Percentiles rank a stretch among this genome's conserved stretches.
phyloP scores from a whole-genome alignment of 805 yeast genomes.

The Nakazawaea siamensis region DNA sequence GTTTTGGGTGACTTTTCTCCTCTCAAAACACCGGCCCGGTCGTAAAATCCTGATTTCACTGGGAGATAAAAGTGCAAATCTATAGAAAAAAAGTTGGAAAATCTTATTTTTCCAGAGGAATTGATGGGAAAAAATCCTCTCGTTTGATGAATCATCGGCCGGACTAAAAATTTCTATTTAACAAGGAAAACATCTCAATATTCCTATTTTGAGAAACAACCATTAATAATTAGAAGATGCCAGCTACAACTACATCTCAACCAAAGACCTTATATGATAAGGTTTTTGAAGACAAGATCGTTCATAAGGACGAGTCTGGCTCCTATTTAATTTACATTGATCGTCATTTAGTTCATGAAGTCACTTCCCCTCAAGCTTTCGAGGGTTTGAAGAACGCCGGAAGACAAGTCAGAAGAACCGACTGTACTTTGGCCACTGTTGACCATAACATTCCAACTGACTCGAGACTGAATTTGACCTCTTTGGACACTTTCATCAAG shows the following conservation, averaged over 20 bases:
- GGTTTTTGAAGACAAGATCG: conserved; percentile 91
- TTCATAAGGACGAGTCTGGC: conserved; percentile 81
- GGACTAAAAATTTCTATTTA: neutral
- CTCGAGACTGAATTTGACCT: conserved; percentile 70
- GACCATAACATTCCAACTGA: conserved; percentile 97
- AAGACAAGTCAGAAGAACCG: conserved; percentile 82
- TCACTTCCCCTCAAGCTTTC: conserved; percentile 98
- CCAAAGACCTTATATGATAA: conserved; percentile 89
- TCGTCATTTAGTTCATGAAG: conserved; percentile 97
- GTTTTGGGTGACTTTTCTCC: too few relatives aligned
- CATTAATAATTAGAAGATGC: conserved; percentile 17
- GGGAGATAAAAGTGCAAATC: too few relatives aligned
- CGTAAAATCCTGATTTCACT: conserved; percentile 1
- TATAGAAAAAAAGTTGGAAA: too few relatives aligned
- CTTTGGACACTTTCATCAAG: conserved; percentile 71
- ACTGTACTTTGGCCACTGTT: conserved; percentile 90
- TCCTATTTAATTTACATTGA: conserved; percentile 86
- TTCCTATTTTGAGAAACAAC: neutral
- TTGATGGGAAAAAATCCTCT: too few relatives aligned
- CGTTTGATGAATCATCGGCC: neutral
- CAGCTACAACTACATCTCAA: conserved; percentile 22
- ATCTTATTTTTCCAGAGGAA: too few relatives aligned
- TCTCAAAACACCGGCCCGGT: conserved; percentile 2
- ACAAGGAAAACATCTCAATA: too few relatives aligned
- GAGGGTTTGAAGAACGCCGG: conserved; percentile 89